phyloP scores from a whole-genome alignment of 2,329 filamentous ascomycete genomes.

The Ophiostoma australiae region DNA sequence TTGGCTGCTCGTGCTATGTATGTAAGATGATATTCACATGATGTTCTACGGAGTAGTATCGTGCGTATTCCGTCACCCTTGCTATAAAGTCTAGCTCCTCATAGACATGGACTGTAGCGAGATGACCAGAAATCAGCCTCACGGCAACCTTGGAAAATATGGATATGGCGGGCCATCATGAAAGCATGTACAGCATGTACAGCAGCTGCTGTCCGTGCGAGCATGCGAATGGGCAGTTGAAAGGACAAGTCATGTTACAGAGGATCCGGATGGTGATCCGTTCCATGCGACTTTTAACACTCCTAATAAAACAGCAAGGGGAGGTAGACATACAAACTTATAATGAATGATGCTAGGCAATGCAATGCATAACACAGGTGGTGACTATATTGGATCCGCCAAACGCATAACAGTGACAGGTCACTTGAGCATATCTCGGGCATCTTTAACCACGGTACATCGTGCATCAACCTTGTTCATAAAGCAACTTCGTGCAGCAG shows the following conservation, averaged over 20 bases:
- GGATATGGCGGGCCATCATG: neutral
- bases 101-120: neutral
- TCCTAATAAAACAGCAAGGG: neutral
- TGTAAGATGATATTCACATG: neutral
- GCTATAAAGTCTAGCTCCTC: neutral
- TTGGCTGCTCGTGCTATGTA: neutral
- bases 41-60: neutral
- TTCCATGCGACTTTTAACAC: neutral
- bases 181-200: neutral
- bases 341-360: neutral
- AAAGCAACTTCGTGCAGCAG: neutral
- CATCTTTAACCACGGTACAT: neutral
- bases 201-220: neutral
- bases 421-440: neutral
- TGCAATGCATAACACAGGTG: neutral
- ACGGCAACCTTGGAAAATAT: neutral
- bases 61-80: neutral
- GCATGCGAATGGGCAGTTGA: no score
- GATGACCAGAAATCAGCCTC: neutral
- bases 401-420: neutral
- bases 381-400: neutral
- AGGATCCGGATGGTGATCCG: neutral
- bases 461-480: neutral
- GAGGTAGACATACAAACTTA: neutral
- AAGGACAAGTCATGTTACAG: neutral